Base-by-base conservation (phyloP, 345 rosid genomes). In the Nephelium lappaceum region DNA sequence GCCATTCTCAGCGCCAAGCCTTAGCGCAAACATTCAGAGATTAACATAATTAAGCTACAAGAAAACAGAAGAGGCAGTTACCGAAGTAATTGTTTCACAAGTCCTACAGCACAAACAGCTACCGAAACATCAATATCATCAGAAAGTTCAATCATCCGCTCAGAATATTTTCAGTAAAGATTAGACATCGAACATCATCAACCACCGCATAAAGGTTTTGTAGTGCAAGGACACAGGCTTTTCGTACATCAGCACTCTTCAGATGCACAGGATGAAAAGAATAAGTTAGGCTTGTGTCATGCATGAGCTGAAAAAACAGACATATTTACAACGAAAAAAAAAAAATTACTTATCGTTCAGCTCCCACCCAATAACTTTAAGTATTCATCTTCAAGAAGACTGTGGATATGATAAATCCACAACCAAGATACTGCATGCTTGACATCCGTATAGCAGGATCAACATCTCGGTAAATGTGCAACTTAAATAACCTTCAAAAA, bases 111-210 rank as follows among this genome's bases (percentile, higher is more conserved):
- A 82, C 94, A 89, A 31, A 96, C 97, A 83, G 99, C 99, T 69
- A 93, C 95, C 68, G 98, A 78, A 85, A 96, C 85, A 84, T 96
- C 98, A 83, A 89, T 83, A 80, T 96, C 98, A 89, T 96, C 99
- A 82, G 98, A 98, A 88, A 96, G 98, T 86, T 96, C 99, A 78
- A 96, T 96, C 99, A 96, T 96, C 77, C 99, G 97, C 71, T 81
- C 88, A 74, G 98, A 96, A 87, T 94, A 96, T 84, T 90, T 86
- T 94, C 97, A 77, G 98, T 90, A 84, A 96, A 96, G 41, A 93
- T 85, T 57, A 96, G 93, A 80, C 90, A 91, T 38, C 97, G 97
- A 77, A 91, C 95, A 76, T 96, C 93, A 82, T 93, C 95, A 82
- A 94, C 99, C 87, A 84, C 92, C 77, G 91, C 98, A 82, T 96